Evolutionary conservation across 495 filamentous ascomycete species (phyloP).

Genomic region (Elasticomyces elasticus): DNA sequence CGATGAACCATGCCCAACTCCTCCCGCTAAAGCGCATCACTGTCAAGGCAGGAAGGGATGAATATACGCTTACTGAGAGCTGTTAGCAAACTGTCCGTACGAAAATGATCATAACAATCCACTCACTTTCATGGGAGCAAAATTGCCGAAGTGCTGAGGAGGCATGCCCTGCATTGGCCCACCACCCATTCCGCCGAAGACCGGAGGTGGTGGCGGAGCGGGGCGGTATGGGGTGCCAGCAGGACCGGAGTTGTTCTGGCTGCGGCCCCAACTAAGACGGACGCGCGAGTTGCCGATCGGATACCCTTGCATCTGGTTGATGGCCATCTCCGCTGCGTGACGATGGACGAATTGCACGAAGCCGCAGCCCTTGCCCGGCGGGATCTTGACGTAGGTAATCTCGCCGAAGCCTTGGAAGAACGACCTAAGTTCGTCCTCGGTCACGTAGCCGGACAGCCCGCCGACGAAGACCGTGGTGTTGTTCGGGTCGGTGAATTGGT

Average conservation of each 20-base stretch:
- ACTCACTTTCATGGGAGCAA: conserved; percentile 66
- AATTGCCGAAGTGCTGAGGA: conserved; percentile 58
- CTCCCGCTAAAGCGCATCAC: conserved; percentile 6
- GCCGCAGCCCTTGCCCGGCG: conserved; percentile 95
- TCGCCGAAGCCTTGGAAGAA: conserved; percentile 99
- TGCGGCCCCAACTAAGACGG: conserved; percentile 91
- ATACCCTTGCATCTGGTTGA: conserved; percentile 99
- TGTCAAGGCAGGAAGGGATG: conserved; percentile 8
- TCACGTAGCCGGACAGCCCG: conserved; percentile 94
- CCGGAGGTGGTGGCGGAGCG: conserved; percentile 72
- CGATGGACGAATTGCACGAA: conserved; percentile 99
- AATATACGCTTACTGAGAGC: conserved; percentile 5
- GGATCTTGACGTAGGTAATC: conserved; percentile 99
- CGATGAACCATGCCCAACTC: conserved; percentile 5
- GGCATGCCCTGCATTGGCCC: conserved; percentile 32
- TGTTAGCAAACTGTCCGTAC: not conserved
- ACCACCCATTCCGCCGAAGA: conserved; percentile 39
- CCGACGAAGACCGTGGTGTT: conserved; percentile 99
- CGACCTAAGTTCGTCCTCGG: conserved; percentile 95
- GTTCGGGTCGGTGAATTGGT: conserved; percentile 99
- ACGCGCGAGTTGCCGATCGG: conserved; percentile 98
- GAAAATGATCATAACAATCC: not conserved
- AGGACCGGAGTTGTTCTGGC: conserved; percentile 97
- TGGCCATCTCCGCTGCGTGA: conserved; percentile 98
- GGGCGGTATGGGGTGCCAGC: conserved; percentile 96